Evolutionary conservation across 225 moss, liverwort and hornwort species (phyloP).

Genomic region (Thuidium tamariscinum): DNA sequence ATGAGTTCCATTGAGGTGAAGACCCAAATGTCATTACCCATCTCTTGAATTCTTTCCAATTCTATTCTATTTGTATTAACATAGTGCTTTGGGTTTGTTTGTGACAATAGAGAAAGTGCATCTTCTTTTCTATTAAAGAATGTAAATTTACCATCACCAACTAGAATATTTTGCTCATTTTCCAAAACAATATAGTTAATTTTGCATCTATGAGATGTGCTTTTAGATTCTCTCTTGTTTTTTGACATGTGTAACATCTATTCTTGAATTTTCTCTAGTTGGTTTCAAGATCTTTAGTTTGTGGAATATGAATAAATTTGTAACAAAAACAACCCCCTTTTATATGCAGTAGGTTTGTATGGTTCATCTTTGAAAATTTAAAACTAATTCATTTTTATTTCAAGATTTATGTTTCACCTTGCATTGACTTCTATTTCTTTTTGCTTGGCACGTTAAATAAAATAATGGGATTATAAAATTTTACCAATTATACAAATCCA

Average conservation of each 20-base stretch:
- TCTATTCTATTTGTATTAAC: background rate
- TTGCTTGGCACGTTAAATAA: background rate
- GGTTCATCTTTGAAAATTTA: too few relatives aligned
- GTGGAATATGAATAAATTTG: background rate
- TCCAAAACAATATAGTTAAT: too few relatives aligned
- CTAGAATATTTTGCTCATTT: background rate
- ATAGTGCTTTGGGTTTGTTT: background rate
- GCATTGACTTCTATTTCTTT: background rate
- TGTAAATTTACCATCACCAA: background rate
- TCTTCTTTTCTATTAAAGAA: background rate
- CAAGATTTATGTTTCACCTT: background rate
- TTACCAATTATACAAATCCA: background rate
- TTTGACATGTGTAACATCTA: background rate
- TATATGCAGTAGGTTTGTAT: background rate
- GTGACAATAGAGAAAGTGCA: background rate
- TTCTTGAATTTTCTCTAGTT: background rate
- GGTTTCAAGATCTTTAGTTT: background rate
- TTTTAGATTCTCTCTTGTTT: background rate
- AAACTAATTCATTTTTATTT: background rate
- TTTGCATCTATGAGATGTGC: background rate
- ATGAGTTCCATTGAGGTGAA: background rate
- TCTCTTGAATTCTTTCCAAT: background rate
- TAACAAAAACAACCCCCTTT: rapidly evolving
- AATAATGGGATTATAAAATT: background rate
- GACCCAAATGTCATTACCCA: background rate